Percentiles rank a stretch among this genome's conserved stretches.
phyloP scores from a whole-genome alignment of 2,329 filamentous ascomycete species.

The Aspergillus caelatus region DNA sequence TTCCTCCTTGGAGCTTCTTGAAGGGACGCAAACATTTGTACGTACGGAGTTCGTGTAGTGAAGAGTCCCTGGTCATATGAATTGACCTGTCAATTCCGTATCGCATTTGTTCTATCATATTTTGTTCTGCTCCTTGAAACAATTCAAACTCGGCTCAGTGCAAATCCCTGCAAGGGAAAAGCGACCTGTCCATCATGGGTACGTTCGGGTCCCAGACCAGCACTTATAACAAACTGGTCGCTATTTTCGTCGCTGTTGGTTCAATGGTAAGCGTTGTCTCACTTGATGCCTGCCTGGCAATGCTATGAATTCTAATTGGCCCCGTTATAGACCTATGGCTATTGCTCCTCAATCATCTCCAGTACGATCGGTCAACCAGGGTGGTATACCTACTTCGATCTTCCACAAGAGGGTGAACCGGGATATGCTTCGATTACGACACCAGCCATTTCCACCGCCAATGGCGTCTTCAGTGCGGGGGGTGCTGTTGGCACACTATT shows the following conservation, averaged over 20 bases:
- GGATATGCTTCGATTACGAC: constrained; percentile 53
- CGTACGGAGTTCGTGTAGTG: background rate
- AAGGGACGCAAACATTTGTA: background rate
- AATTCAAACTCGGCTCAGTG: background rate
- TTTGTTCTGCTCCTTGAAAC: background rate
- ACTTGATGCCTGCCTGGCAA: background rate
- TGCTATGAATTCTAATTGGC: constrained; percentile 4
- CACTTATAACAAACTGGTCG: constrained; percentile 43
- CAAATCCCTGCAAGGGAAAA: background rate
- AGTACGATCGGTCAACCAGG: constrained; percentile 58
- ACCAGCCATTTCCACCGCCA: constrained; percentile 52
- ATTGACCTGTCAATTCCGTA: background rate
- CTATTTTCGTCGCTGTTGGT: constrained; percentile 42
- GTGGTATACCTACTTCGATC: constrained; percentile 55
- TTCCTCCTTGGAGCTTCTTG: background rate
- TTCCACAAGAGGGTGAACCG: constrained; percentile 46
- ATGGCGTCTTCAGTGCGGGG: constrained; percentile 54
- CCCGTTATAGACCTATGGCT: constrained; percentile 51
- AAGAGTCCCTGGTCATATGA: background rate
- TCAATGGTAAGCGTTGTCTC: constrained; percentile 38
- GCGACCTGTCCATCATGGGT: constrained; percentile 25
- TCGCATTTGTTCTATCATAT: background rate
- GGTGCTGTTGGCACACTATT: constrained; percentile 52
- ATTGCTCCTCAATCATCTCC: constrained; percentile 54
- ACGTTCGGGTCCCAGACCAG: constrained; percentile 41